Evolutionary conservation across 1,139 yeast genomes (phyloP), one percentile per base, ranked within the genome.

Genomic region (Geotrichum candidum): DNA sequence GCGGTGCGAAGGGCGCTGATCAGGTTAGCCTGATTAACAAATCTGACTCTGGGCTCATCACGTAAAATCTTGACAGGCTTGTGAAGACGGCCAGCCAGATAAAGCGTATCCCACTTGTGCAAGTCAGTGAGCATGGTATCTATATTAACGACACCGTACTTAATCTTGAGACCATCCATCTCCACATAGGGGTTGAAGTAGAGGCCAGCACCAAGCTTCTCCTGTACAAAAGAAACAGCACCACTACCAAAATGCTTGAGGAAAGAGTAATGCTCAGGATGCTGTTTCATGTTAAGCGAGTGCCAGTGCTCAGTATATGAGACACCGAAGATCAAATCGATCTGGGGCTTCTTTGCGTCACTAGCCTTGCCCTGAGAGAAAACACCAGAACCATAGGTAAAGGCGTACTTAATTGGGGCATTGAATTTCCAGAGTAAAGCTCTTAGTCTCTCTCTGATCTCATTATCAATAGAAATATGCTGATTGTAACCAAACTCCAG

Each of bases 331-430:
- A 94, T 88, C 74, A 94, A 76, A 72, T 95, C 99, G 15, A 90
- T 82, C 73, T 94, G 98, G 1, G 91, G 86, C 57, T 80, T 77
- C 33, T 64, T 45, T 23, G 65, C 63, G 33, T 63, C 65, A 35
- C 73, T 69, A 46, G 73, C 71, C 5, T 71, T 68, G 3, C 91
- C 90, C 73, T 95, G 99, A 38, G 85, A 82, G 68, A 95, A 88
- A 0, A 95, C 97, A 2, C 97, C 97, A 7, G 96, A 88, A 1
- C 99, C 99, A 73, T 95, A 95, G 0, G 98, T 99, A 73, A 92
- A 87, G 0, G 94, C 87, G 68, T 82, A 87, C 61, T 83, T 77
- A 27, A 89, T 82, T 0, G 94, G 91, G 0, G 91, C 87, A 57
- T 82, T 76, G 72, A 90, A 89, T 53, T 81, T 76, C 72, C 82